Conservation (phyloP, 495 filamentous ascomycete genomes). For the Xylaria intraflava region DNA sequence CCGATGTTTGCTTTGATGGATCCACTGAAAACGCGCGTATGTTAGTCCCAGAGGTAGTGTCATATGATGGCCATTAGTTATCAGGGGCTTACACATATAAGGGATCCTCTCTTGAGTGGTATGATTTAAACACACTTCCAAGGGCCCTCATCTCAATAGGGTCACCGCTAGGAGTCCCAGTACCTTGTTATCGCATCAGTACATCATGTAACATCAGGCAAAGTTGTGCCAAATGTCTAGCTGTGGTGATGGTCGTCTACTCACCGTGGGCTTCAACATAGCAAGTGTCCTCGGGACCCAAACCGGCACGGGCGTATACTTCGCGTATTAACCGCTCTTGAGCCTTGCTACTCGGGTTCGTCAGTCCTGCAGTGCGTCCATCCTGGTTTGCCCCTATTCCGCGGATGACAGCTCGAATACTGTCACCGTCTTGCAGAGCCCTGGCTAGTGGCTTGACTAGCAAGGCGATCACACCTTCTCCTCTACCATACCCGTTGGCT, state of each 20-base stretch:
- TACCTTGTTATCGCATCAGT: no score
- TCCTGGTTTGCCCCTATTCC: slow-evolving; percentile 47
- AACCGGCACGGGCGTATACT: slow-evolving; percentile 33
- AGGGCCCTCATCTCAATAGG: slow-evolving; percentile 27
- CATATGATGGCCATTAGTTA: not conserved
- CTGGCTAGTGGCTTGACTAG: slow-evolving; percentile 48
- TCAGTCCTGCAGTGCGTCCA: slow-evolving; percentile 45
- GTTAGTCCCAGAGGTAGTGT: not conserved
- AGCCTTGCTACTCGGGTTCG: slow-evolving; percentile 40
- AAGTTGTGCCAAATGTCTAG: not conserved
- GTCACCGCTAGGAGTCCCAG: slow-evolving; percentile 43
- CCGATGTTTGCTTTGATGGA: slow-evolving; percentile 49
- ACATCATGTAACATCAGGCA: not conserved
- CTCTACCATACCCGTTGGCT: slow-evolving; percentile 57
- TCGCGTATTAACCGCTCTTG: slow-evolving; percentile 46
- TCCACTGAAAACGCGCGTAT: slow-evolving; percentile 14
- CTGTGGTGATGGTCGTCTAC: not conserved
- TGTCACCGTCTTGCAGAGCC: slow-evolving; percentile 41
- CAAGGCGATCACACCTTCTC: slow-evolving; percentile 49
- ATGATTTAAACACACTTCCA: not conserved
- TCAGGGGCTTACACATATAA: slow-evolving; percentile 3
- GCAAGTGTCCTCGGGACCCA: slow-evolving; percentile 21
- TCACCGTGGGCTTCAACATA: slow-evolving; percentile 38
- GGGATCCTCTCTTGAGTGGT: not conserved
- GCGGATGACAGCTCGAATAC: slow-evolving; percentile 54